Percentiles rank a stretch among this genome's conserved stretches.
phyloP scores from a whole-genome alignment of 192 early-diverging fungal species.

The Gryganskiella cystojenkinii region DNA sequence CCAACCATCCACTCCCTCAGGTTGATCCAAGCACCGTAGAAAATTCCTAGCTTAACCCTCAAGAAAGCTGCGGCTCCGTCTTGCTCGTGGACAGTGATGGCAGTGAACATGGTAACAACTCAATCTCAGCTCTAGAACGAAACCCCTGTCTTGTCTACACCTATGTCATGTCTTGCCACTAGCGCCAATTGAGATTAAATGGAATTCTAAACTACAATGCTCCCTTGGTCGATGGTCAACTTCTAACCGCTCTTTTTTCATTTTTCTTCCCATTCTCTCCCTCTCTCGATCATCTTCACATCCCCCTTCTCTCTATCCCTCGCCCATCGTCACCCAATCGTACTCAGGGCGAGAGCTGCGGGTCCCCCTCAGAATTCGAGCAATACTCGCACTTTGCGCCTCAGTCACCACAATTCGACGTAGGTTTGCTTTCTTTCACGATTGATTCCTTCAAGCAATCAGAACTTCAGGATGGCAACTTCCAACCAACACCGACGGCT shows the following conservation, averaged over 20 bases:
- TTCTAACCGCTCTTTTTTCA: not conserved
- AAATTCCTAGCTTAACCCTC: conserved; percentile 22
- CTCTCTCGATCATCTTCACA: not conserved
- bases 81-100: conserved; percentile 21
- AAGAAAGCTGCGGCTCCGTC: conserved; percentile 9
- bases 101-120: conserved; percentile 34
- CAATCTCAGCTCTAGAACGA: too few species aligned
- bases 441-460: too few species aligned
- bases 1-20: too few species aligned
- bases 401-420: conserved; percentile 43
- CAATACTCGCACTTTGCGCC: conserved; percentile 22
- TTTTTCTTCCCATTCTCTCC: not conserved
- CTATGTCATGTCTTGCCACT: too few species aligned
- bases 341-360: conserved; percentile 33
- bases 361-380: conserved; percentile 37
- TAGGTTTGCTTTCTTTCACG: conserved; percentile 7
- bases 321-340: not conserved
- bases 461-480: too few species aligned
- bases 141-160: too few species aligned
- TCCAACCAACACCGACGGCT: too few species aligned
- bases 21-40: not conserved
- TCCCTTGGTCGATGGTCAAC: not conserved
- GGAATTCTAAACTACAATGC: not conserved
- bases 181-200: too few species aligned
- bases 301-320: not conserved